phyloP scores from a whole-genome alignment of 805 yeast genomes.

The Komagataella pseudopastoris region DNA sequence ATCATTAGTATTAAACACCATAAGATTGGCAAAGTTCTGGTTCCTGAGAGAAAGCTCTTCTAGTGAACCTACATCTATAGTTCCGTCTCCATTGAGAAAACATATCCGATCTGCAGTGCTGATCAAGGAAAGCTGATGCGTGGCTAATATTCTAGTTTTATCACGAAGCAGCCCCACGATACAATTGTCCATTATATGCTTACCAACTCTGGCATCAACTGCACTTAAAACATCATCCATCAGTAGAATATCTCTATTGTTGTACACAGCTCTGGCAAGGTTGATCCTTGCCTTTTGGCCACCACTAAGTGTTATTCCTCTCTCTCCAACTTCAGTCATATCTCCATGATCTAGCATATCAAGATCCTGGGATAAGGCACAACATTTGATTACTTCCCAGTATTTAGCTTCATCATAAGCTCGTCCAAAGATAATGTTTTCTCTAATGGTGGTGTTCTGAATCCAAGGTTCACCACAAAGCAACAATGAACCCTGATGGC shows the following conservation, averaged over 20 bases:
- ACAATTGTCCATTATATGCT: constrained; percentile 53
- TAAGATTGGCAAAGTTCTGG: constrained; percentile 28
- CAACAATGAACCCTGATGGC: constrained; percentile 37
- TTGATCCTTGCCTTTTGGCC: constrained; percentile 79
- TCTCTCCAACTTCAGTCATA: constrained; percentile 68
- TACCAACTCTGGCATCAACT: constrained; percentile 72
- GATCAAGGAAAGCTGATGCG: constrained; percentile 59
- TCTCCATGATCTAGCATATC: constrained; percentile 64
- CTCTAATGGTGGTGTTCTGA: constrained; percentile 66
- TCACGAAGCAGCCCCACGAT: constrained; percentile 34
- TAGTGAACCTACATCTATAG: constrained; percentile 39
- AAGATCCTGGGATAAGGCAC: constrained; percentile 56
- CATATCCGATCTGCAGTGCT: constrained; percentile 51
- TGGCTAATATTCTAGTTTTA: constrained; percentile 55
- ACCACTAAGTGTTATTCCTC: constrained; percentile 79
- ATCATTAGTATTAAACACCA: constrained; percentile 25
- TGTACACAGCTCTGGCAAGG: constrained; percentile 67
- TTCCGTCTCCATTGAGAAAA: constrained; percentile 44
- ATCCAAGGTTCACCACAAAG: constrained; percentile 68
- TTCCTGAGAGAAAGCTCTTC: constrained; percentile 31
- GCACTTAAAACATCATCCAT: constrained; percentile 73
- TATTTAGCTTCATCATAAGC: constrained; percentile 39
- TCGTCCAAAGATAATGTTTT: constrained; percentile 59
- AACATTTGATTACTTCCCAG: constrained; percentile 40
- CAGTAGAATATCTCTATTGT: constrained; percentile 49